Base-by-base conservation (phyloP, 208 protist genomes). In the Zelonia costaricensis region DNA sequence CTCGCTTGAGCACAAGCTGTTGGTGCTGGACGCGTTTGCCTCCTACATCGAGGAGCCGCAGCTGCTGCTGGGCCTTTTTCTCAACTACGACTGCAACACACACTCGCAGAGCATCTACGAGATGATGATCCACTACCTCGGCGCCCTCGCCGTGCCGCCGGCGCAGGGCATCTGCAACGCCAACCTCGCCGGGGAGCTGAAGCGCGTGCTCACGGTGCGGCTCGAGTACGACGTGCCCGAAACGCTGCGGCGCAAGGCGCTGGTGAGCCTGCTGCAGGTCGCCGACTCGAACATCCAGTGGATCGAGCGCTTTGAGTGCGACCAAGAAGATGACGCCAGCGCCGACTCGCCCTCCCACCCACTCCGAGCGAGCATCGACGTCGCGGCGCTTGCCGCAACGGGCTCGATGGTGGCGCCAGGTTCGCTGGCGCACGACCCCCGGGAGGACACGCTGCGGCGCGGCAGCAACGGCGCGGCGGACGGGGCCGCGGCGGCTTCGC, bases 81-180 rank as follows among this genome's bases (percentile, higher is more conserved):
- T 99, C 43, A 99, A 99, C 82, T 99, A 99, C 80, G 98, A 99
- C 72, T 99, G 98, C 73, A 97, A 98, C 74, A 79, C 97, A 4
- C 71, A 92, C 46, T 85, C 83, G n/a, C 83, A 89, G 40, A 96
- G 97, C 57, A 84, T 99, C 30, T 98, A 98, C 72, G 93, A 97
- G 53, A 82, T 91, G 38, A 95, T 98, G 76, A 91, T 98, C 33
- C 76, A 93, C 55, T 88, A 98, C 53, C 71, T 99, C 6, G 83
- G 76, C 9, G 78, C 81, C 22, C 62, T 91, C 25, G 77, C 81
- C 20, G 60, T 73, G 66, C 66, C 66, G 28, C 58, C 66, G 6
- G 51, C 66, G 25, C 66, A 66, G 51, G 49, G 54, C 28, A 31
- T 57, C 35, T 62, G 62, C 44, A 73, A 73, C 44, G 46, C 30